Conservation (phyloP, 1,284 basidiomycete species). For the Melampsora americana region DNA sequence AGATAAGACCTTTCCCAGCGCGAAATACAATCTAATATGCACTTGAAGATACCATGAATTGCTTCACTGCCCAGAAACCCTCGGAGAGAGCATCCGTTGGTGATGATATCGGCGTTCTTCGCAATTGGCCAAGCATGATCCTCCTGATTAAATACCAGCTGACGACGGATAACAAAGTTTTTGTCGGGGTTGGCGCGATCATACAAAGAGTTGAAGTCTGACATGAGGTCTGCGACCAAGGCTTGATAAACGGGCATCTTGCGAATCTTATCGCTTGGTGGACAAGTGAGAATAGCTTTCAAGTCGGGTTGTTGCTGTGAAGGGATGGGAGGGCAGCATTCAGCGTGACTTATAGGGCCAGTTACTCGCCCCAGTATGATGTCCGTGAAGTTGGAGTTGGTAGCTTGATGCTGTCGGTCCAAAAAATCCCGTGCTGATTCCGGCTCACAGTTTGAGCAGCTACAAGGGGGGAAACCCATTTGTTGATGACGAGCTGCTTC, state of each 20-base stretch:
- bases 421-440: neutral
- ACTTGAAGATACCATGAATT: neutral
- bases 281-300: neutral
- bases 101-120: neutral
- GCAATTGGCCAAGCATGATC: neutral
- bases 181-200: neutral
- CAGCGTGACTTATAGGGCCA: neutral
- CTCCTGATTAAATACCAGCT: neutral
- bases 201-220: neutral
- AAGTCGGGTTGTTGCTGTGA: neutral
- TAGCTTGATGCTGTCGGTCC: neutral
- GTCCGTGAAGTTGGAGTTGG: neutral
- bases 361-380: neutral
- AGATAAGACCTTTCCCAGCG: too few relatives aligned
- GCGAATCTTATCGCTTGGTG: neutral
- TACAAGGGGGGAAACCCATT: neutral
- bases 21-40: too few relatives aligned
- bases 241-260: neutral
- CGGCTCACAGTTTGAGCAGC: constrained; percentile 24
- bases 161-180: neutral
- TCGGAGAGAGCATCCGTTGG: neutral
- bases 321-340: neutral
- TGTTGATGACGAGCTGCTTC: neutral
- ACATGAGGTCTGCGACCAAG: neutral
- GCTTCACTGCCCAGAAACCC: neutral